These are phyloP conservation scores for Candida boleticola DNA, from an alignment of 805 yeast species.

Conservation along the genomic window DNA sequence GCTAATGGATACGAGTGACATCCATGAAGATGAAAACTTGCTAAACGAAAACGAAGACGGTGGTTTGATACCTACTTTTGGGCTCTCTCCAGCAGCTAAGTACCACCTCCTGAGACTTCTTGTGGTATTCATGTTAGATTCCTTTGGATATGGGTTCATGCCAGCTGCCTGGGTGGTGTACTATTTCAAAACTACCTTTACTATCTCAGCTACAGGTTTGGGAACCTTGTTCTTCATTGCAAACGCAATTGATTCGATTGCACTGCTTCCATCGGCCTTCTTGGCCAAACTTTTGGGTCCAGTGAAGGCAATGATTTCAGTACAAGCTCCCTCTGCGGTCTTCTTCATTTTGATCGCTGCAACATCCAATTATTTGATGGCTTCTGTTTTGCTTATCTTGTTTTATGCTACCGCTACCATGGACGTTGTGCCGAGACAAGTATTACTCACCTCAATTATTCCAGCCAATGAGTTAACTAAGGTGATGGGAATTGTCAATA, in stretches of 20 bases:
- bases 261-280: conserved; percentile 75
- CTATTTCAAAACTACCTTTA: conserved; percentile 62
- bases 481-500: conserved; percentile 83
- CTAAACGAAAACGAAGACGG: conserved; percentile 22
- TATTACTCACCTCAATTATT: conserved; percentile 68
- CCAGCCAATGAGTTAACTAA: conserved; percentile 62
- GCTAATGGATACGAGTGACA: not conserved
- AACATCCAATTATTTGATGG: conserved; percentile 32
- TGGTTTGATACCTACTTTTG: not conserved
- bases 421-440: conserved; percentile 93
- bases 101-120: conserved; percentile 47
- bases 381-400: conserved; percentile 50
- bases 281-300: conserved; percentile 73
- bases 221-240: conserved; percentile 69
- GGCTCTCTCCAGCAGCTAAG: conserved; percentile 38
- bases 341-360: conserved; percentile 47
- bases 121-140: conserved; percentile 74
- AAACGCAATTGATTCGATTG: conserved; percentile 59
- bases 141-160: conserved; percentile 87
- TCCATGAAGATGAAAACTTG: conserved; percentile 16
- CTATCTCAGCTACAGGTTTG: conserved; percentile 51
- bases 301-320: conserved; percentile 66
- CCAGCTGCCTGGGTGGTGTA: conserved; percentile 86
- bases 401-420: conserved; percentile 69
- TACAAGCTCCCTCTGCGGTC: conserved; percentile 76